Base-by-base conservation (phyloP, 202 grass and related monocot genomes). In the Hordeum pubiflorum region DNA sequence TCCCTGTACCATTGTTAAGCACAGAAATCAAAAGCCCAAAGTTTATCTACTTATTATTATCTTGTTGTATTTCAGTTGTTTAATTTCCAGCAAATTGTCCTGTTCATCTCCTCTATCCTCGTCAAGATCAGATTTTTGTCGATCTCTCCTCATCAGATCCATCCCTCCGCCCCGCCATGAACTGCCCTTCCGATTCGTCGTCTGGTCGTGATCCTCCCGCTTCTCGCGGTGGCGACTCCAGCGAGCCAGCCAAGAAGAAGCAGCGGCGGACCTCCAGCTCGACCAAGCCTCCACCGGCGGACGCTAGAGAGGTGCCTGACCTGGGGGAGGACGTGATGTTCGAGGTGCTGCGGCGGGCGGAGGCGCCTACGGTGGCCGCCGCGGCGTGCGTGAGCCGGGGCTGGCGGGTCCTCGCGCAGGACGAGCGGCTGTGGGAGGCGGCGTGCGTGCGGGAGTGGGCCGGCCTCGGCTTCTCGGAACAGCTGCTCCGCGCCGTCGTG, bases 361-460 rank as follows among this genome's bases (percentile, higher is more conserved):
- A 94, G 41, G 82, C 87, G 6, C 79, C 82, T 58, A 90, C 92
- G 14, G 87, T 92, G 40, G 89, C 87, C 10, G 77, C 71, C 6
- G 84, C 92, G 36, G 85, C 82, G 54, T 89, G 92, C 82, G 92
- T 92, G 37, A 92, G 89, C 79, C 81, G 72, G 10, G 70, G 38
- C 18, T 95, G 89, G 89, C 84, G 89, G 17, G 44, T 67, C 70
- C 85, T 95, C 9, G 92, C 89, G 40, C 78, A 79, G 54, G 92
- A 95, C 89, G 92, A 95, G 84, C 76, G 85, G 58, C 79, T 92
- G 41, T 95, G 92, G 92, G 92, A 95, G 67, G 87, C 76, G 7
- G 87, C 84, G 5, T 95, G 92, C 29, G 81, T 95, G 20, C 87
- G 89, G 33, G 89, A 95, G 54, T 95, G 82, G 82, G 38, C 85